Conservation (phyloP, 2,329 filamentous ascomycete genomes). For the Aureobasidium vineae region DNA sequence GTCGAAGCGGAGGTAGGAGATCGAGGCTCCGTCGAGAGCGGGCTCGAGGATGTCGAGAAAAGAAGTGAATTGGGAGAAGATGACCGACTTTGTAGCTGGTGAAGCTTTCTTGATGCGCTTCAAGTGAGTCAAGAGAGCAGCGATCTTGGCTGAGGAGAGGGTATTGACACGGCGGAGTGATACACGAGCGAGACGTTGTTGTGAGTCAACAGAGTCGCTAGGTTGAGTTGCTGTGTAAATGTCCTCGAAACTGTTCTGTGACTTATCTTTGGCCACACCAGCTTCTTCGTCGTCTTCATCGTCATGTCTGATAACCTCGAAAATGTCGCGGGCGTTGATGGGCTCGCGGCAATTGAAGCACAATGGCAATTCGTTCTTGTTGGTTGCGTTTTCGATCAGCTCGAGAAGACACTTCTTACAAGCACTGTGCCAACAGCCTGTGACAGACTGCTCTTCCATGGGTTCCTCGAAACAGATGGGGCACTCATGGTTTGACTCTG, state of each 20-base stretch:
- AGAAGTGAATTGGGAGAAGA: constrained; percentile 97
- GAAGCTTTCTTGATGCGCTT: constrained; percentile 64
- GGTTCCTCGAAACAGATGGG: constrained; percentile 94
- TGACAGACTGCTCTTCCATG: constrained; percentile 92
- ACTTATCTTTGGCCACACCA: constrained; percentile 1
- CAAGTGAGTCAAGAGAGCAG: constrained; percentile 72
- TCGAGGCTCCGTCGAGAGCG: constrained; percentile 67
- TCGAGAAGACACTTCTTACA: constrained; percentile 91
- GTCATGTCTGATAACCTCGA: constrained; percentile 84
- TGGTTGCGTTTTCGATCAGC: constrained; percentile 82
- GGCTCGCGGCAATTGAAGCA: constrained; percentile 90
- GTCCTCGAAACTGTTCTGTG: constrained; percentile 34
- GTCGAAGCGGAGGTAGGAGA: constrained; percentile 83
- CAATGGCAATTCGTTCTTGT: constrained; percentile 70
- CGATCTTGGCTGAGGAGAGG: constrained; percentile 84
- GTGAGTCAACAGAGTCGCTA: constrained; percentile 29
- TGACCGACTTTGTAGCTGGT: constrained; percentile 77
- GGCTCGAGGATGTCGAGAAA: constrained; percentile 90
- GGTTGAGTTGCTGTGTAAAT: constrained; percentile 40
- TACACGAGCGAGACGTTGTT: constrained; percentile 50
- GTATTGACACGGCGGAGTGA: constrained; percentile 61
- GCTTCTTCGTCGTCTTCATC: constrained; percentile 45
- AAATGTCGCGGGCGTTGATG: constrained; percentile 80
- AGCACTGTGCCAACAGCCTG: constrained; percentile 95
- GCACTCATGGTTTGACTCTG: constrained; percentile 84